These are phyloP conservation scores for Delphinella strobiligena DNA, from an alignment of 2,329 filamentous ascomycete species.

Conservation along the genomic window DNA sequence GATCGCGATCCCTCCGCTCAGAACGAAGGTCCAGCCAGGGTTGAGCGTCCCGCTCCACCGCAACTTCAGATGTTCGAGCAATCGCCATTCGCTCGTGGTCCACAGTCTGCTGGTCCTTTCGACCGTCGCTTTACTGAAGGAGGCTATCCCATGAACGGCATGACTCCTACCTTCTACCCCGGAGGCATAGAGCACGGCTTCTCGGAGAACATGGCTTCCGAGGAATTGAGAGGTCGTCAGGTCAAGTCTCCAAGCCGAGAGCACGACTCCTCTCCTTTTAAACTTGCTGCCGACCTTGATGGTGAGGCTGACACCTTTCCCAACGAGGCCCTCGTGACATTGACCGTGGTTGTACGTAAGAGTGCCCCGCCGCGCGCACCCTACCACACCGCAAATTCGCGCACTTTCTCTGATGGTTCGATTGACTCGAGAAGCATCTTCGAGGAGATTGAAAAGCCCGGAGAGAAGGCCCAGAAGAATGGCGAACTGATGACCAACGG, in stretches of 20 bases:
- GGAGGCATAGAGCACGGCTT: slow-evolving; percentile 9
- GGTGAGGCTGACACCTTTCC: slow-evolving; percentile 35
- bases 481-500: slow-evolving; percentile 21
- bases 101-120: slow-evolving; percentile 12
- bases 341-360: slow-evolving; percentile 41
- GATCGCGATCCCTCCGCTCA: slow-evolving; percentile 63
- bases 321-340: slow-evolving; percentile 39
- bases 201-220: slow-evolving; percentile 6
- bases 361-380: slow-evolving; percentile 14
- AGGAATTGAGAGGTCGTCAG: slow-evolving; percentile 11
- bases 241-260: slow-evolving; percentile 20
- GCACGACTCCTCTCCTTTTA: slow-evolving; percentile 13
- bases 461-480: slow-evolving; percentile 23
- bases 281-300: slow-evolving; percentile 11
- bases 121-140: slow-evolving; percentile 17
- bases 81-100: slow-evolving; percentile 16
- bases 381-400: slow-evolving; percentile 28
- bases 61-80: slow-evolving; percentile 23
- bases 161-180: slow-evolving; percentile 9
- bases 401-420: slow-evolving; percentile 44
- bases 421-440: slow-evolving; percentile 41
- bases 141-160: slow-evolving; percentile 3
- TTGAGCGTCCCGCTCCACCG: slow-evolving; percentile 28
- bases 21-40: slow-evolving; percentile 52
- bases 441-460: slow-evolving; percentile 34